Evolutionary conservation across 2,329 filamentous ascomycete genomes (phyloP).

Genomic region (Cercospora janseana): DNA sequence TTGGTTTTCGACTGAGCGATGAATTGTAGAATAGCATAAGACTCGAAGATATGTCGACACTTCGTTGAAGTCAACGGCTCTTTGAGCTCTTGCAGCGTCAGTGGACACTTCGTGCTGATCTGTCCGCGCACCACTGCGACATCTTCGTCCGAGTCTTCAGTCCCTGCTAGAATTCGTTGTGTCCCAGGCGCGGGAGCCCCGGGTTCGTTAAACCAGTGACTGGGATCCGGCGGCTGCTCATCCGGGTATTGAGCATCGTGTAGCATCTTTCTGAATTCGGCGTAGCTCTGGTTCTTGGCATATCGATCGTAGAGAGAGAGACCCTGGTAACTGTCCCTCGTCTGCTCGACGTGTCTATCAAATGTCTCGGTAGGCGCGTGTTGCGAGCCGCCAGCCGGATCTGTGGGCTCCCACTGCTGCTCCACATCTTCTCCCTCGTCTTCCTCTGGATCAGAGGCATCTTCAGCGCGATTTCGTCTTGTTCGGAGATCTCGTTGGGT

Average conservation of each 20-base stretch:
- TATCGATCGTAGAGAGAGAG: constrained; percentile 49
- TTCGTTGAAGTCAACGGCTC: constrained; percentile 65
- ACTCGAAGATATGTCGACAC: constrained; percentile 73
- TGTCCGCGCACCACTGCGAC: constrained; percentile 64
- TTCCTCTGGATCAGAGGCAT: constrained; percentile 23
- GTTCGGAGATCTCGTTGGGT: constrained; percentile 31
- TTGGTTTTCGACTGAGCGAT: constrained; percentile 33
- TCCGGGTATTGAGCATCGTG: constrained; percentile 59
- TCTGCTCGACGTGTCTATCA: constrained; percentile 39
- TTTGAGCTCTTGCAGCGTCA: constrained; percentile 63
- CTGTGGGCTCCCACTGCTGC: constrained; percentile 41
- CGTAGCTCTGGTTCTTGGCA: constrained; percentile 59
- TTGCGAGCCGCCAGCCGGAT: constrained; percentile 39
- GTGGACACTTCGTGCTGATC: constrained; percentile 66
- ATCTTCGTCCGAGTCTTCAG: constrained; percentile 62
- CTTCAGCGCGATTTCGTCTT: constrained; percentile 22
- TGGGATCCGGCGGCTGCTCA: constrained; percentile 53
- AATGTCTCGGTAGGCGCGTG: constrained; percentile 42
- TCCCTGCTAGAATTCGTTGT: constrained; percentile 37
- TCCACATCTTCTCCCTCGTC: constrained; percentile 42
- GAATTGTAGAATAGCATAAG: constrained; percentile 59
- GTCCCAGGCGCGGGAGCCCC: constrained; percentile 45
- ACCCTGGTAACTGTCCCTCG: constrained; percentile 47
- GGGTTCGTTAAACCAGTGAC: constrained; percentile 58
- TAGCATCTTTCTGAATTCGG: constrained; percentile 59